A percentile compares a stretch with the other conserved stretches of the same genome.
These are phyloP conservation scores for Penicillium vulpinum DNA, from an alignment of 2,329 filamentous ascomycete species.

Conservation along the genomic window DNA sequence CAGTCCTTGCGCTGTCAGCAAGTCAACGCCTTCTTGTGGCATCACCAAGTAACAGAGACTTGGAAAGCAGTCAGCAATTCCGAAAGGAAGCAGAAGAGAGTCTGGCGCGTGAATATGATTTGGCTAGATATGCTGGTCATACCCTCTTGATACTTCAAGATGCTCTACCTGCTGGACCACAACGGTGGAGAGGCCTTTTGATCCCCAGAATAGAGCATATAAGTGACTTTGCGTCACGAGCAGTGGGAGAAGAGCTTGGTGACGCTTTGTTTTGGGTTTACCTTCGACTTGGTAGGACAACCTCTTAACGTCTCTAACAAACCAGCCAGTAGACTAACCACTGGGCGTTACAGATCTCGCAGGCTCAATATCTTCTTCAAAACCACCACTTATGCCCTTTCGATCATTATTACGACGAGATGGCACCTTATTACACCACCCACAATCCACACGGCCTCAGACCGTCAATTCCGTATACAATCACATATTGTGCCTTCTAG, in stretches of 20 bases:
- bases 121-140: conserved; percentile 14
- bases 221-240: conserved; percentile 6
- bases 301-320: accelerated
- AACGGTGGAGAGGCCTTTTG: conserved; percentile 19
- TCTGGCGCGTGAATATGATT: conserved; percentile 12
- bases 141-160: conserved; percentile 22
- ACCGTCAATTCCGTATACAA: conserved; percentile 19
- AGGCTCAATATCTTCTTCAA: conserved; percentile 16
- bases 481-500: conserved; percentile 21
- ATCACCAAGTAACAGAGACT: background rate
- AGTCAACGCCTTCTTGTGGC: conserved; percentile 15
- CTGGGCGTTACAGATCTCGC: conserved; percentile 18
- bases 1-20: conserved; percentile 23
- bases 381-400: conserved; percentile 21
- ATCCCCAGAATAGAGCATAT: conserved; percentile 1
- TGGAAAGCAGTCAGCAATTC: conserved; percentile 11
- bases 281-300: conserved; percentile 19
- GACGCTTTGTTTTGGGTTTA: conserved; percentile 23
- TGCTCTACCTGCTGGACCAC: conserved; percentile 13
- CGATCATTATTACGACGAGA: conserved; percentile 20
- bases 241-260: conserved; percentile 12
- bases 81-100: conserved; percentile 21
- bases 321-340: background rate
- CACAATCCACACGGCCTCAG: background rate
- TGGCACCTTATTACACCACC: conserved; percentile 14